Conservation (phyloP, 2,329 filamentous ascomycete species). For the Tetracladium maxilliforme region DNA sequence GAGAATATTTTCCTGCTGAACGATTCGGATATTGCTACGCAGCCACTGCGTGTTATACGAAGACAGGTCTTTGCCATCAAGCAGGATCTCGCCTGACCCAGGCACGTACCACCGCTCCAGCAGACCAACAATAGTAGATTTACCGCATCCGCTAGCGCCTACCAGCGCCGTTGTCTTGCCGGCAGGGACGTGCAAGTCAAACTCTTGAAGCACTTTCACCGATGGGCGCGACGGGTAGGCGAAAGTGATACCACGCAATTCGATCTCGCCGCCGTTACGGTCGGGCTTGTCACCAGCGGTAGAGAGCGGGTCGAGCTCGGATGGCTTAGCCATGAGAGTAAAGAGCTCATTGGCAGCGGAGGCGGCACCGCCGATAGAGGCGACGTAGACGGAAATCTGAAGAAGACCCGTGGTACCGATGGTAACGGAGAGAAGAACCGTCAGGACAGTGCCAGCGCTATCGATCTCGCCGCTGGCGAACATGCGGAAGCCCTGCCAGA, state of each 20-base stretch:
- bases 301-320: conserved; percentile 25
- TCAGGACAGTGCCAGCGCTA: conserved; percentile 29
- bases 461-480: conserved; percentile 26
- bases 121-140: conserved; percentile 25
- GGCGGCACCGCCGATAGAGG: conserved; percentile 28
- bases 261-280: conserved; percentile 14
- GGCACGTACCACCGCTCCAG: conserved; percentile 28
- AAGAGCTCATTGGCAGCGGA: conserved; percentile 31
- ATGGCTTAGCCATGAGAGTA: conserved; percentile 27
- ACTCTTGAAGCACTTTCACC: conserved; percentile 14
- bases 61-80: conserved; percentile 20
- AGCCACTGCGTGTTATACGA: conserved; percentile 15
- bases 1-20: conserved; percentile 11
- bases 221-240: conserved; percentile 17
- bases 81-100: conserved; percentile 14
- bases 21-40: conserved; percentile 8
- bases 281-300: conserved; percentile 19
- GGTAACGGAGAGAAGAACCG: conserved; percentile 21
- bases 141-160: conserved; percentile 27
- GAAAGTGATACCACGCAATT: conserved; percentile 19
- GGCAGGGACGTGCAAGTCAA: conserved; percentile 16
- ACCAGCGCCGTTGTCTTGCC: conserved; percentile 28
- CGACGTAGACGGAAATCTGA: conserved; percentile 28
- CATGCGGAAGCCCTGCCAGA: conserved; percentile 35
- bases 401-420: conserved; percentile 22